These are phyloP conservation scores for Cicer cuneatum DNA, from an alignment of 306 rosid genomes.

Conservation along the genomic window DNA sequence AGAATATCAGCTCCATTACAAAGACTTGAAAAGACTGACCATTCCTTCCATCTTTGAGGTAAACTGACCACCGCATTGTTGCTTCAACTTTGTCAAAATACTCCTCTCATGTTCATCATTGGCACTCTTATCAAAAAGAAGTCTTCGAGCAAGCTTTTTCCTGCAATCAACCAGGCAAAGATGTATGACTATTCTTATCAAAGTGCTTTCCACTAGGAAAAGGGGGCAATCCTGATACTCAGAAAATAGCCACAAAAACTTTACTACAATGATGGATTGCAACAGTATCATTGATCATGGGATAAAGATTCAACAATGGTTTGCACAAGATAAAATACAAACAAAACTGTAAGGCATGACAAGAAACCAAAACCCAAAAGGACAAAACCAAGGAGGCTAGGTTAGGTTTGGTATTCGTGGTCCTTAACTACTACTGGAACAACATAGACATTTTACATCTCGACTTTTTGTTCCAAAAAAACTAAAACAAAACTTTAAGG, in stretches of 20 bases:
- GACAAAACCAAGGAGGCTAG: constrained; percentile 29
- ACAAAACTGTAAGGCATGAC: background rate
- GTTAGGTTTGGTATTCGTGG: constrained; percentile 11
- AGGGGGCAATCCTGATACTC: background rate
- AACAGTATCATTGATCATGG: background rate
- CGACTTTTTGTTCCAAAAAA: constrained; percentile 14
- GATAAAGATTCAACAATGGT: constrained; percentile 14
- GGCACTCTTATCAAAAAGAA: constrained; percentile 92
- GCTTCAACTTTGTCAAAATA: constrained; percentile 78
- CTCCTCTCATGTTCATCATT: constrained; percentile 86
- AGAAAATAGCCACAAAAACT: constrained; percentile 10
- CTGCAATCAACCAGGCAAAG: constrained; percentile 50
- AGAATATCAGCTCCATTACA: constrained; percentile 29
- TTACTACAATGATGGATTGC: background rate
- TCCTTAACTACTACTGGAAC: constrained; percentile 15
- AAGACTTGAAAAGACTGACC: constrained; percentile 57
- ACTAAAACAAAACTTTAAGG: background rate
- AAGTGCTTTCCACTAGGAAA: background rate
- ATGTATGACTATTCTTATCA: constrained; percentile 4
- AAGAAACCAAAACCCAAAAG: constrained; percentile 14
- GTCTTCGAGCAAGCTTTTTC: constrained; percentile 92
- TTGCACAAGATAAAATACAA: constrained; percentile 27
- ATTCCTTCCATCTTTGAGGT: constrained; percentile 97
- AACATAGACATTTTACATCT: background rate
- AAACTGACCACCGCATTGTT: constrained; percentile 85